Base-by-base conservation (phyloP, 495 filamentous ascomycete genomes). In the Tirmania nivea region DNA sequence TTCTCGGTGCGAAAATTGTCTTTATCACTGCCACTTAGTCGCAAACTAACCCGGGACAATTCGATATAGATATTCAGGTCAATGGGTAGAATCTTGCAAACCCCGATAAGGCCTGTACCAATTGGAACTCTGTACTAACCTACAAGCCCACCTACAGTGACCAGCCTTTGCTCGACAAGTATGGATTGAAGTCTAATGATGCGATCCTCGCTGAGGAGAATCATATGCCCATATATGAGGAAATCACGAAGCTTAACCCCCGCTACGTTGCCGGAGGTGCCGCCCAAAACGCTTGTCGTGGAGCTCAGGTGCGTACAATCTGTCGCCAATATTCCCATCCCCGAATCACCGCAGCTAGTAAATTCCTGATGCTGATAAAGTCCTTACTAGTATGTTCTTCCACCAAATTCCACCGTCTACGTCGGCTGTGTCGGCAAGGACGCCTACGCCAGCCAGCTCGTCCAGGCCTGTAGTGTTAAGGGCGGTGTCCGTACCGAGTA, bases 201-300 rank as follows among this genome's bases (percentile, higher is more conserved):
- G 90, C 92, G 55, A 96, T 99, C 68, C 83, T 99, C 52, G 89
- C 89, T 34, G 86, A 92, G 68, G 76, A 83, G 52, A 81, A 93
- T 72, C 90, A 96, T 71, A 73, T 80, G 66, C 74, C 73, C 53
- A 69, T 99, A 67, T 96, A 89, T 68, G 86, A 94, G 62, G 92
- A 99, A 59, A 73, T 94, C 55, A 76, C 81, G 59, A 80, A 83
- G 74, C 80, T 76, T 65, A 77, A 88, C 60, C 87, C 87, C 57
- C 94, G 92, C 71, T 74, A 94, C 65, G 86, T 99, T 67, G 86
- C 90, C 53, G 90, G 90, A 63, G 90, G 90, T 65, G 92, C 92
- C 55, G 90, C 92, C 25, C 90, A 99, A 70, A 99, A 99, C 77
- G 89, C 89, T 54, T 90, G 92, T 61, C 83, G 90, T 62, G 90